phyloP scores from a whole-genome alignment of 306 rosid genomes.

The Astragalus glycyphyllos region DNA sequence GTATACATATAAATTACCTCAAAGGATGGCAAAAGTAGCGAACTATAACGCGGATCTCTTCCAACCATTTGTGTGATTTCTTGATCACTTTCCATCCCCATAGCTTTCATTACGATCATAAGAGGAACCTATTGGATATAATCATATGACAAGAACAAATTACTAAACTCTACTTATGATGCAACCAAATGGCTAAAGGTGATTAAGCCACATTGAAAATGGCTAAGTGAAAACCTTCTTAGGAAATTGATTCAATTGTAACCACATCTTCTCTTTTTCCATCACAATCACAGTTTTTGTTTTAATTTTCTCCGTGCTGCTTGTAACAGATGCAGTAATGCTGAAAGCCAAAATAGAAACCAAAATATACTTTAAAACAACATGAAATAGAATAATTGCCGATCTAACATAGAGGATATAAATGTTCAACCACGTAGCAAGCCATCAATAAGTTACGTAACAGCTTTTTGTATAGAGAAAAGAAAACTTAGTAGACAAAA shows the following conservation, averaged over 20 bases:
- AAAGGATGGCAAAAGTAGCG: slow-evolving; percentile 76
- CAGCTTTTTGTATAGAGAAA: slow-evolving; percentile 2
- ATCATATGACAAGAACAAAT: slow-evolving; percentile 14
- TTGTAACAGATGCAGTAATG: slow-evolving; percentile 83
- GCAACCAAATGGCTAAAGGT: slow-evolving; percentile 22
- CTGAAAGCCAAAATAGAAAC: slow-evolving; percentile 54
- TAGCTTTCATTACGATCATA: slow-evolving; percentile 84
- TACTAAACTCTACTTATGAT: slow-evolving; percentile 10
- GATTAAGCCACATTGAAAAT: slow-evolving; percentile 31
- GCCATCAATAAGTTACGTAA: slow-evolving; percentile 7
- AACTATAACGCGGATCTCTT: slow-evolving; percentile 84
- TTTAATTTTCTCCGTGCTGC: slow-evolving; percentile 75
- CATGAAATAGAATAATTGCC: slow-evolving; percentile 15
- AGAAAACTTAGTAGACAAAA: background rate
- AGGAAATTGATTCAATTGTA: slow-evolving; percentile 69
- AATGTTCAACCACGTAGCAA: slow-evolving; percentile 15
- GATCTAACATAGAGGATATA: slow-evolving; percentile 11
- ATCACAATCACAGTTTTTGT: slow-evolving; percentile 79
- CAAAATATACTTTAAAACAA: slow-evolving; percentile 31
- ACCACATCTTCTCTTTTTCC: slow-evolving; percentile 77
- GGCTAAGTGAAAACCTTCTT: slow-evolving; percentile 56
- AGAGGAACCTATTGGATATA: slow-evolving; percentile 64
- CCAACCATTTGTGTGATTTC: slow-evolving; percentile 92
- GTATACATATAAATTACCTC: slow-evolving; percentile 59
- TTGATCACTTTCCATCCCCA: slow-evolving; percentile 94